Evolutionary conservation across 352 stramenopile genomes (phyloP).

Genomic region (Phytophthora pinifolia): DNA sequence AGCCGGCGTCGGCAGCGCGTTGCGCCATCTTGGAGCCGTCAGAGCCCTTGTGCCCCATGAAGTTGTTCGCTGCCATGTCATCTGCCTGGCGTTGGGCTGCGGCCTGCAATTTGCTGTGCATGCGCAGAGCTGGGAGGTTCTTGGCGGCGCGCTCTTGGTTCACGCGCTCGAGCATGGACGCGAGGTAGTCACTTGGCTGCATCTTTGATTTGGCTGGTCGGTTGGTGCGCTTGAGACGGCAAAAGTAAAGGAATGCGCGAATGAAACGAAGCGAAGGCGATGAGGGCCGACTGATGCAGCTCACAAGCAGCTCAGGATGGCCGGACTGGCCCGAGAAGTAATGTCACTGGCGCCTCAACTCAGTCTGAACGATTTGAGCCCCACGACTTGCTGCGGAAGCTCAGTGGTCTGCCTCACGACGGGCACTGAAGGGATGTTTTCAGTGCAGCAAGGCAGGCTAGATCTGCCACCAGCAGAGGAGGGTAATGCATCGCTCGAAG

Average conservation of each 20-base stretch:
- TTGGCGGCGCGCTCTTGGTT: conserved; percentile 42
- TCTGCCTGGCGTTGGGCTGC: conserved; percentile 21
- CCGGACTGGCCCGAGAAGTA: conserved; percentile 5
- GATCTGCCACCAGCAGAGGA: background rate
- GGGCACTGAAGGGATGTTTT: background rate
- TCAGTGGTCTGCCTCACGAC: no score
- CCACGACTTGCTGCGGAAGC: no score
- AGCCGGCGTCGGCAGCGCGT: conserved; percentile 39
- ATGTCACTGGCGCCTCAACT: conserved; percentile 12
- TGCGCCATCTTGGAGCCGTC: conserved; percentile 36
- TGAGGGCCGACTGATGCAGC: background rate
- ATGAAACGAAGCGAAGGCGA: conserved; percentile 10
- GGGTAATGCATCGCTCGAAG: background rate
- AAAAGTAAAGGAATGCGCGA: conserved; percentile 14
- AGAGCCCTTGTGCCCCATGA: conserved; percentile 44
- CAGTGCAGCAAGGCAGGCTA: conserved; percentile 1
- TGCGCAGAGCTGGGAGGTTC: conserved; percentile 32
- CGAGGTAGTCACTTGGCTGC: conserved; percentile 14
- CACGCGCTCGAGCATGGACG: conserved; percentile 22
- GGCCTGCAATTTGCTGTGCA: conserved; percentile 32
- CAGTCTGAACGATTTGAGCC: conserved; percentile 5
- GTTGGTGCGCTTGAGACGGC: background rate
- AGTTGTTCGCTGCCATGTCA: conserved; percentile 44
- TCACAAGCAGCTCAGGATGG: conserved; percentile 1
- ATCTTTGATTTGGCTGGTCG: background rate